phyloP scores from a whole-genome alignment of 441 rosid genomes.

The Arabidopsis lyrata region DNA sequence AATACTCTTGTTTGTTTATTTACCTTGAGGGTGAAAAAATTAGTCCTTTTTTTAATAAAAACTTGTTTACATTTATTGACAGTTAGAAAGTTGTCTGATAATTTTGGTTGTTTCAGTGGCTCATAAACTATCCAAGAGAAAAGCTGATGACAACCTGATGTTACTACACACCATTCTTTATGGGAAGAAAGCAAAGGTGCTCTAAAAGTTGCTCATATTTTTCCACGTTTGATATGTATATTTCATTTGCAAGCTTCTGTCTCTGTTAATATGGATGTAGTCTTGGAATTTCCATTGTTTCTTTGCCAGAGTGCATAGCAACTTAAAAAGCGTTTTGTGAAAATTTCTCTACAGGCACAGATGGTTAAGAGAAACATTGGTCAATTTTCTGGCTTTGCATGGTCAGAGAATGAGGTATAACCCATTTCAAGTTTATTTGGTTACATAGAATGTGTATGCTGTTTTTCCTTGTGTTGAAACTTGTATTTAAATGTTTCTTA shows the following conservation, averaged over 20 bases:
- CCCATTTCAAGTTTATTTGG: slow-evolving; percentile 7
- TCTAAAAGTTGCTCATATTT: background rate
- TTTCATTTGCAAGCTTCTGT: slow-evolving; percentile 16
- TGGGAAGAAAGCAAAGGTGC: slow-evolving; percentile 98
- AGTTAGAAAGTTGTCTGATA: slow-evolving; percentile 40
- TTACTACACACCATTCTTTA: slow-evolving; percentile 79
- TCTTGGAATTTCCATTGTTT: background rate
- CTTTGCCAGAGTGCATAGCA: slow-evolving; percentile 11
- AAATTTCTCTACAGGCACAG: slow-evolving; percentile 62
- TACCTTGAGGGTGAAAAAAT: slow-evolving; percentile 15
- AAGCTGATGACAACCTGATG: slow-evolving; percentile 84
- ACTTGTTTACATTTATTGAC: slow-evolving; percentile 16
- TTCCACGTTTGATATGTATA: background rate
- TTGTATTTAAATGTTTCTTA: slow-evolving; percentile 18
- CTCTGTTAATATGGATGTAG: slow-evolving; percentile 3
- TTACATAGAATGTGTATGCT: slow-evolving; percentile 1
- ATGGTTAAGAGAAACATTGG: slow-evolving; percentile 84
- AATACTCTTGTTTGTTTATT: slow-evolving; percentile 16
- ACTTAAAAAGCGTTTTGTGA: slow-evolving; percentile 17
- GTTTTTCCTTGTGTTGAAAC: slow-evolving; percentile 24
- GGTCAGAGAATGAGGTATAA: slow-evolving; percentile 86
- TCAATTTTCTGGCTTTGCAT: slow-evolving; percentile 91
- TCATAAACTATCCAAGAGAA: slow-evolving; percentile 93
- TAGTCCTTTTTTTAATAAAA: background rate
- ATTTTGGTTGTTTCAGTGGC: slow-evolving; percentile 76